These are phyloP conservation scores for Lagenaria siceraria DNA, from an alignment of 306 rosid species.

Conservation along the genomic window DNA sequence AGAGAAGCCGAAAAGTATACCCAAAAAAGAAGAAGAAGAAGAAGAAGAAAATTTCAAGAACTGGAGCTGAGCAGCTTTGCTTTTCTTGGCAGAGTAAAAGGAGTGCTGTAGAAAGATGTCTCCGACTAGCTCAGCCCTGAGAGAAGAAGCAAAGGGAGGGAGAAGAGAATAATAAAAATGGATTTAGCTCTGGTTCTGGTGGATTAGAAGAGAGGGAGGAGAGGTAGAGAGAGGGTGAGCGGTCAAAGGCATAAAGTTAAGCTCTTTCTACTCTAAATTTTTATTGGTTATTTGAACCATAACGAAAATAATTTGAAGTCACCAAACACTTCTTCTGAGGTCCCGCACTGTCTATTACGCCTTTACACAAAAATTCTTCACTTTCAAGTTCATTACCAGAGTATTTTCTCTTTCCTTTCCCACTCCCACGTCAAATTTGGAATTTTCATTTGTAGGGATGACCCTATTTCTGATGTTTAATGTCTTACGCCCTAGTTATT, in stretches of 20 bases:
- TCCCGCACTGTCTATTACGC: conserved; percentile 37
- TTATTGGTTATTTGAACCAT: neutral
- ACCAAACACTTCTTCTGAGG: conserved; percentile 31
- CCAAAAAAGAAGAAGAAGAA: conserved; percentile 13
- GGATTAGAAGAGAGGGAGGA: conserved; percentile 26
- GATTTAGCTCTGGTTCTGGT: conserved; percentile 24
- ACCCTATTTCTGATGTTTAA: no score
- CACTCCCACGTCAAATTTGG: neutral
- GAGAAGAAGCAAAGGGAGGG: neutral
- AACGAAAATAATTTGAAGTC: conserved; percentile 11
- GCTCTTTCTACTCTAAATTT: neutral
- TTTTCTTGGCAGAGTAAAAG: conserved; percentile 27
- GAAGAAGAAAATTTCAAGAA: neutral
- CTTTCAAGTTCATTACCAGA: neutral
- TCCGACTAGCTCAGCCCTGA: conserved; percentile 9
- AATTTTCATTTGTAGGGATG: no score
- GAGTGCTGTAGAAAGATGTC: conserved; percentile 19
- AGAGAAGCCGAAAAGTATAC: conserved; percentile 37
- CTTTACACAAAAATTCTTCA: conserved; percentile 14
- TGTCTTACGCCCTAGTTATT: no score
- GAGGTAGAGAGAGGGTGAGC: conserved; percentile 13
- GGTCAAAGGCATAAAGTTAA: conserved; percentile 45
- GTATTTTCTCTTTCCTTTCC: neutral
- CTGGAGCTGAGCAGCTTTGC: conserved; percentile 20
- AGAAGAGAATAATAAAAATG: conserved; percentile 13